Evolutionary conservation across 441 rosid species (phyloP), one percentile per base, ranked within the genome.

Genomic region (Croton setiger): DNA sequence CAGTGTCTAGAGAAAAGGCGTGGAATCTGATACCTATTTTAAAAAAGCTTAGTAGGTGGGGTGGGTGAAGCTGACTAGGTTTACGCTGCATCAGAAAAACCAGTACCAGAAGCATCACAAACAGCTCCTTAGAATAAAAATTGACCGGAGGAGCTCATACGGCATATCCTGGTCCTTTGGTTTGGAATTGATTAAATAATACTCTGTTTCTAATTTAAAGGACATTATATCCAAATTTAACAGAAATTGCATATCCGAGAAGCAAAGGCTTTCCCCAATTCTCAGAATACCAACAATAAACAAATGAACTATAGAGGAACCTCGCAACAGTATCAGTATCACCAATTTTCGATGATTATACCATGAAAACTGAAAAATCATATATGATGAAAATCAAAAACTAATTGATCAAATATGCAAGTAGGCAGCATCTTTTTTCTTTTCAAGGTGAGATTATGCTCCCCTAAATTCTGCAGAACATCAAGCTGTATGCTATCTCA

Each of bases 11-110:
- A 11, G 9, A 47, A 63, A 47, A 41, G 53, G 31, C 11, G 2
- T 45, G 31, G 55, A 43, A 67, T 67, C 71, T 43, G 54, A 56
- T 67, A 44, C 71, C 44, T 67, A 31, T 35, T 57, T 66, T 44
- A 7, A 33, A 51, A 67, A 56, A 43, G 54, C 63, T 13, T 37
- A 56, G 60, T 21, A 66, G 31, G 31, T 27, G 31, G 2, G 31
- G n/a, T n/a, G n/a, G 60, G 11, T 63, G 47, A 47, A 21, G 44
- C 67, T 31, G 43, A 48, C 56, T 33, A 35, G 44, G 27, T 17
- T 39, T 39, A 39, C 43, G 4, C 12, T 2, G 18, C 23, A 49
- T 20, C 5, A 64, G 31, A 35, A 49, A 49, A 49, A 31, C 62
- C 43, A 66, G 69, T 60, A 51, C 20, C 44, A 53, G 21, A 51